phyloP scores from a whole-genome alignment of 73 alveolate genomes.

The Uronychia binucleata region DNA sequence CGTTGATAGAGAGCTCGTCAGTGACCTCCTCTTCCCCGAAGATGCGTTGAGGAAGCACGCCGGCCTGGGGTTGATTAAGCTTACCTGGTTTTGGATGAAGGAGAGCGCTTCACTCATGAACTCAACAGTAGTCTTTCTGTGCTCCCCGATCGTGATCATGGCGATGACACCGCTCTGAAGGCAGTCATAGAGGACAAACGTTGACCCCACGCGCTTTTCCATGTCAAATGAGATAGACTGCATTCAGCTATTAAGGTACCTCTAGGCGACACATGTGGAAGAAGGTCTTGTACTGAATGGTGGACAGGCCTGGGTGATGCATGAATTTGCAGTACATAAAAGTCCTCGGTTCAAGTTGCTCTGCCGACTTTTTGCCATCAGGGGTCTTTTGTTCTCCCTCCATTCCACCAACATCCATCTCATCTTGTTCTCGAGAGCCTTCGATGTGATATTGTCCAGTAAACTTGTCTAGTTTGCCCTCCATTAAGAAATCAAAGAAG shows the following conservation, averaged over 20 bases:
- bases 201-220: constrained; percentile 69
- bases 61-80: constrained; percentile 41
- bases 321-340: constrained; percentile 65
- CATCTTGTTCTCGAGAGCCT: constrained; percentile 68
- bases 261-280: constrained; percentile 77
- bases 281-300: constrained; percentile 64
- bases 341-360: constrained; percentile 62
- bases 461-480: constrained; percentile 62
- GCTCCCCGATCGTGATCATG: constrained; percentile 75
- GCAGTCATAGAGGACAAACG: constrained; percentile 65
- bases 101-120: constrained; percentile 68
- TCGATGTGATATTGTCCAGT: constrained; percentile 64
- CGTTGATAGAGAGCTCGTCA: too few species aligned
- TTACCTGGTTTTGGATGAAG: constrained; percentile 57
- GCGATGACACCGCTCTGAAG: constrained; percentile 77
- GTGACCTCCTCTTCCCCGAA: too few species aligned
- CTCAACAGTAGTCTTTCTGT: constrained; percentile 49
- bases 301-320: constrained; percentile 71
- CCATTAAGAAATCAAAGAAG: constrained; percentile 66
- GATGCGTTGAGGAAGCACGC: constrained; percentile 73
- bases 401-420: constrained; percentile 16
- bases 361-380: constrained; percentile 32
- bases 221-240: constrained; percentile 60
- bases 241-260: background rate
- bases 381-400: constrained; percentile 17